Evolutionary conservation across 208 protist species (phyloP), one percentile per base, ranked within the genome.

Genomic region (Lotmaria passim): DNA sequence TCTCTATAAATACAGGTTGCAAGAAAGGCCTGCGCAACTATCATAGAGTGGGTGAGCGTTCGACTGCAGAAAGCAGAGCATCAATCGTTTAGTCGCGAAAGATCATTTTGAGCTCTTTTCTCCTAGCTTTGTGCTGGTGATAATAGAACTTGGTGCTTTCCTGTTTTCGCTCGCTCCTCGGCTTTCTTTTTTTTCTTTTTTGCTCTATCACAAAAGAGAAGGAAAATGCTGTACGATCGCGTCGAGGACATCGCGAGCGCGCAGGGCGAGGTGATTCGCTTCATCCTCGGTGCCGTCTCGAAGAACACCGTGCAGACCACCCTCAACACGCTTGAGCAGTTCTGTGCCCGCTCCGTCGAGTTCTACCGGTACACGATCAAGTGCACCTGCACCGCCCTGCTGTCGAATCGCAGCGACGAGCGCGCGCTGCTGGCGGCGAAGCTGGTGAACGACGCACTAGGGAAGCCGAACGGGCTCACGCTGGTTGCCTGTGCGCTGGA

Each of bases 301-400:
- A 89, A 90, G 77, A 87, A 79, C 69, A 92, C 82, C 0, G 50
- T 91, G 41, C 88, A 94, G 80, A 86, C 85, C 17, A 93, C 88
- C 7, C 51, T 91, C 21, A 71, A 81, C 55, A 81, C 79, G 23
- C 81, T 96, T 8, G 83, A 92, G 73, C 84, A 93, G 72, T 80
- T 90, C 36, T 78, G 78, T 52, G 34, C 55, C 21, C 81, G 82
- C 44, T 84, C 80, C 1, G 70, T 86, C 26, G 78, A 86, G 70
- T 73, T 86, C 30, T 68, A 87, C 66, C 81, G 88, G 17, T 94
- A 88, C 75, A 69, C 79, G 23, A 81, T 94, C 17, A 78, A 69
- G 55, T 67, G 68, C 26, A 65, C 80, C 0, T 71, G 66, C 61
- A 74, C 64, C 14, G 55, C 75, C 0, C 44, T 85, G 34, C 60